Percentiles rank a stretch among this genome's conserved stretches.
Evolutionary conservation across 1,284 basidiomycete genomes (phyloP).

Genomic region (Dichomitus squalens): DNA sequence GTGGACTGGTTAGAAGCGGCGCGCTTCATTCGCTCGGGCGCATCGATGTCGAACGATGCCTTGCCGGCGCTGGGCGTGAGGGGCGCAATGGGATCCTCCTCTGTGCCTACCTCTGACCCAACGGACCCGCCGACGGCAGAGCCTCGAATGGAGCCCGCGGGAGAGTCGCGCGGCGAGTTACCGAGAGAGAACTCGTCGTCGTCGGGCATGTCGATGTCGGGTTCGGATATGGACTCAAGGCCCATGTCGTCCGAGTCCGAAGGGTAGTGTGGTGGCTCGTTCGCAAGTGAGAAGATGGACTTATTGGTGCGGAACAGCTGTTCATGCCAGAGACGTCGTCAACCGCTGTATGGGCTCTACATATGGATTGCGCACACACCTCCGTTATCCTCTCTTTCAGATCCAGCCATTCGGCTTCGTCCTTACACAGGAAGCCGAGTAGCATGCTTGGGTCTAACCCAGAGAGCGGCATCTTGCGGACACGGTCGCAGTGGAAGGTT

Average conservation of each 20-base stretch:
- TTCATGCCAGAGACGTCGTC: not conserved
- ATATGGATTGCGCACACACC: constrained; percentile 41
- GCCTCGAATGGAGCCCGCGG: constrained; percentile 27
- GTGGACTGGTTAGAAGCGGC: constrained; percentile 14
- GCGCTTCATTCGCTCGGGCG: constrained; percentile 24
- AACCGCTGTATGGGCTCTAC: not conserved
- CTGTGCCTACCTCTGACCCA: constrained; percentile 58
- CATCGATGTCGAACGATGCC: constrained; percentile 43
- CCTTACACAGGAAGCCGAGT: constrained; percentile 86
- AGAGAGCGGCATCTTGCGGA: constrained; percentile 90
- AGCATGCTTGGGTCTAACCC: constrained; percentile 98
- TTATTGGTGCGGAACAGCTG: constrained; percentile 62
- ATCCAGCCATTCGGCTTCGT: constrained; percentile 85
- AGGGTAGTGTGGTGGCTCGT: constrained; percentile 84
- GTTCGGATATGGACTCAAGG: constrained; percentile 79
- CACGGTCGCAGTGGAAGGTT: constrained; percentile 93
- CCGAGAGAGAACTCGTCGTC: constrained; percentile 46
- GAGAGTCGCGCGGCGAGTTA: constrained; percentile 35
- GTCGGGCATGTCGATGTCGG: constrained; percentile 58
- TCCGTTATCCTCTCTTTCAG: constrained; percentile 73
- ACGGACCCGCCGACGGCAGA: constrained; percentile 27
- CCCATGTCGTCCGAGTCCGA: constrained; percentile 77
- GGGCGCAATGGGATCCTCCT: constrained; percentile 67
- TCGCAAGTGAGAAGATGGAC: constrained; percentile 81
- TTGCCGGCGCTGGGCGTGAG: constrained; percentile 60